These are phyloP conservation scores for Lachnellula arida DNA, from an alignment of 2,329 filamentous ascomycete genomes.

Conservation along the genomic window DNA sequence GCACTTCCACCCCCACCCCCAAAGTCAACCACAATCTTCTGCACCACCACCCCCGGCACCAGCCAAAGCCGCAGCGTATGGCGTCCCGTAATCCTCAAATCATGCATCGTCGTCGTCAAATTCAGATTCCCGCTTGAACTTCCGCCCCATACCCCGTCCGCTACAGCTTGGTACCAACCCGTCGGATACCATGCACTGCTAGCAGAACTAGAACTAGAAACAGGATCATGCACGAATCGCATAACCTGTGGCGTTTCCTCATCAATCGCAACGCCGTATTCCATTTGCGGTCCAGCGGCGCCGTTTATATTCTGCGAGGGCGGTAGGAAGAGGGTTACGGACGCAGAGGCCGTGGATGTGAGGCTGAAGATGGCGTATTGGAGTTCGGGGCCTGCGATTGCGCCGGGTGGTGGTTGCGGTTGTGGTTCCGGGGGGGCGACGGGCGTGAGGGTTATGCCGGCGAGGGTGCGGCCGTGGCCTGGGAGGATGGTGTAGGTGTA, in stretches of 20 bases:
- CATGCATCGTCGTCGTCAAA: slow-evolving; percentile 27
- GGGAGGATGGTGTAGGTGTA: slow-evolving; percentile 49
- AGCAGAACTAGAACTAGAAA: no score
- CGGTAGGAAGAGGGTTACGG: slow-evolving; percentile 47
- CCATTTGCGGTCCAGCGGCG: no score
- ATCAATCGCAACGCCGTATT: slow-evolving; percentile 47
- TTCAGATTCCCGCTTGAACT: slow-evolving; percentile 21
- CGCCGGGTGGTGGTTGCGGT: no score
- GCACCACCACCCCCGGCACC: slow-evolving; percentile 31
- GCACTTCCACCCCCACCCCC: no score
- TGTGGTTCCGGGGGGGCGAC: slow-evolving; percentile 46
- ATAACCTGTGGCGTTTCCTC: slow-evolving; percentile 33
- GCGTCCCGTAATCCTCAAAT: slow-evolving; percentile 14
- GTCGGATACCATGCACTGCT: slow-evolving; percentile 6
- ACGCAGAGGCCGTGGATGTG: slow-evolving; percentile 36
- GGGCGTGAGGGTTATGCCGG: slow-evolving; percentile 53
- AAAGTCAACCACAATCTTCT: slow-evolving; percentile 37
- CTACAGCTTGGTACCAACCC: slow-evolving; percentile 23
- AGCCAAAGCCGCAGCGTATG: slow-evolving; percentile 33
- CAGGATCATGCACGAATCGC: slow-evolving; percentile 22
- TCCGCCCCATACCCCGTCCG: slow-evolving; percentile 27
- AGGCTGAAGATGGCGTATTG: slow-evolving; percentile 61
- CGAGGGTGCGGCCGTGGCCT: slow-evolving; percentile 53
- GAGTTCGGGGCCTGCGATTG: slow-evolving; percentile 49
- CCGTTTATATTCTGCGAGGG: slow-evolving; percentile 46